Evolutionary conservation across 768 basidiomycete genomes (phyloP).

Genomic region (Termitomyces sp.): DNA sequence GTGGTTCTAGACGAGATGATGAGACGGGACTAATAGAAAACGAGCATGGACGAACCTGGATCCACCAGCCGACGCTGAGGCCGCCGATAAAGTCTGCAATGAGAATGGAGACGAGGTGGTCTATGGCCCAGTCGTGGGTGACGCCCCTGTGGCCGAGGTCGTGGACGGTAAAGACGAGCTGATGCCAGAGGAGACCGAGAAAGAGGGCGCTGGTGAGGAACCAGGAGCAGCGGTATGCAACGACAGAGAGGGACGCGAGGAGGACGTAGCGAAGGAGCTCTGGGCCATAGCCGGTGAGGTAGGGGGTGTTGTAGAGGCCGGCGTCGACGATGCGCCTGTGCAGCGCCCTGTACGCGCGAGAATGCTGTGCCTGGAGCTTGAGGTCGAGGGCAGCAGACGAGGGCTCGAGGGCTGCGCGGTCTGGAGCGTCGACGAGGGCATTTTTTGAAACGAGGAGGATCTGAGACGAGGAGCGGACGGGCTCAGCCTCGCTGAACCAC

Average conservation of each 20-base stretch:
- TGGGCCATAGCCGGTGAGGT: conserved; percentile 85
- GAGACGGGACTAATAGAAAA: conserved; percentile 7
- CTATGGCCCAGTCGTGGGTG: conserved; percentile 80
- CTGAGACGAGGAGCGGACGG: conserved; percentile 45
- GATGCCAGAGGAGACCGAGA: conserved; percentile 93
- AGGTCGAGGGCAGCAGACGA: conserved; percentile 54
- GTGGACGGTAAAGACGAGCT: conserved; percentile 88
- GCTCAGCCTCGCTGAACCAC: conserved; percentile 65
- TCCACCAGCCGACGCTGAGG: conserved; percentile 97
- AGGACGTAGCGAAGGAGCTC: conserved; percentile 79
- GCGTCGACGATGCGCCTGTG: conserved; percentile 72
- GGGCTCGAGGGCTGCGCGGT: conserved; percentile 50
- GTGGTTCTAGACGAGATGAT: conserved; percentile 60
- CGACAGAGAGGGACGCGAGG: conserved; percentile 57
- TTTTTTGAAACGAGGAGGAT: conserved; percentile 60
- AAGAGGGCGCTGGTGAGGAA: conserved; percentile 72
- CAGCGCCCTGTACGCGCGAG: conserved; percentile 76
- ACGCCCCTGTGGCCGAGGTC: conserved; percentile 96
- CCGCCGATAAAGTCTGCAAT: conserved; percentile 90
- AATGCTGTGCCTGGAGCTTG: conserved; percentile 62
- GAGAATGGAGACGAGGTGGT: conserved; percentile 76
- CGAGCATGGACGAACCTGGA: conserved; percentile 63
- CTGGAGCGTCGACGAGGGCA: conserved; percentile 28
- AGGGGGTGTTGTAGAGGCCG: conserved; percentile 84
- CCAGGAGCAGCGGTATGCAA: conserved; percentile 64